Evolutionary conservation across 1,284 basidiomycete genomes (phyloP), one percentile per base, ranked within the genome.

Genomic region (Phenoliferia sp.): DNA sequence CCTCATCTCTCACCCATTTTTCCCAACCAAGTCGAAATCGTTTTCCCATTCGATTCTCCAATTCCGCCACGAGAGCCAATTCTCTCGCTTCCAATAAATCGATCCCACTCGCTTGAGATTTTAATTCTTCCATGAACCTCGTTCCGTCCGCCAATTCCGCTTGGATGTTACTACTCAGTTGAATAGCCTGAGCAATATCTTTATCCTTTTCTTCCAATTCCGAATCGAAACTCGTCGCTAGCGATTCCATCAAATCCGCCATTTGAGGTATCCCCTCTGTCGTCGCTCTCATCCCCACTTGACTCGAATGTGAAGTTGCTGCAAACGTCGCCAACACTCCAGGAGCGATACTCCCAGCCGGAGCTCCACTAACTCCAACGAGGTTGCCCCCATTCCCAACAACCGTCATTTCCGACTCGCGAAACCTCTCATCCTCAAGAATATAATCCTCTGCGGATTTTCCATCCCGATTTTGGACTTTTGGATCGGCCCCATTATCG

Each of bases 401-500:
- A n/a, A n/a, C n/a, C n/a, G n/a, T n/a, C n/a, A 29, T 35, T 12
- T 74, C 69, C 32, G 69, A 63, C 57, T 74, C 68, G 35, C 95
- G 86, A 83, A 98, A 98, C 48, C 94, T 88, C 79, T 98, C 96
- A 78, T 99, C 96, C 78, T 99, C 96, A 48, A 99, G 85, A 71
- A 99, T 99, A 77, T 99, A 99, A 79, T 99, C 96, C 80, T 99
- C 96, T 12, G 96, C 92, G 70, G 89, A 94, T 83, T 98, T 98
- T 68, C 93, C 92, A 76, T 99, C 96, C 69, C 89, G 86, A 79
- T 99, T 99, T 68, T 88, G 85, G 71, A 99, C 88, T 81, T 98
- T 98, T 7, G 96, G 93, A 78, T 99, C 92, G 2, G 94, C 96
- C 9, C 94, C 94, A 76, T 98, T 92, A 79, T 99, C 95, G 65